Percentiles rank a stretch among this genome's conserved stretches.
phyloP scores from a whole-genome alignment of 1,284 basidiomycete genomes.

The Pyrrhoderma lamaoense region DNA sequence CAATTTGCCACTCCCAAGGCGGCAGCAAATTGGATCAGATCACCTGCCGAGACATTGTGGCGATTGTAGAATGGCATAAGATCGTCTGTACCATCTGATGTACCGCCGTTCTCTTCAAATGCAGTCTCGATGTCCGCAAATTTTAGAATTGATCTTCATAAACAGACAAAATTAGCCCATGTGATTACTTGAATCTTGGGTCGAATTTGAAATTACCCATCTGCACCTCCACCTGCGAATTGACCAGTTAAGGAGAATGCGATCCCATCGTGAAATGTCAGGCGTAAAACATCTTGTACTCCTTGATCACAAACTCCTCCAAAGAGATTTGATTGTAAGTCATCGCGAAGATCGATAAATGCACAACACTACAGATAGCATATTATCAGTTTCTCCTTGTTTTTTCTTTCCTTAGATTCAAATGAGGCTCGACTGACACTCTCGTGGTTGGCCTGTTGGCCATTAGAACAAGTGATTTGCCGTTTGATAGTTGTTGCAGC shows the following conservation, averaged over 20 bases:
- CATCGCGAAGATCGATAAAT: conserved; percentile 21
- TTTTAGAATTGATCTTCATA: conserved; percentile 14
- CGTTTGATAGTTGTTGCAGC: conserved; percentile 17
- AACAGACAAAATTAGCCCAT: conserved; percentile 14
- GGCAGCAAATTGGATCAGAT: conserved; percentile 28
- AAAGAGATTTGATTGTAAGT: conserved; percentile 20
- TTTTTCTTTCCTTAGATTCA: no score
- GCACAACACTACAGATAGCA: conserved; percentile 18
- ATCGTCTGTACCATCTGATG: conserved; percentile 25
- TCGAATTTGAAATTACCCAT: conserved; percentile 23
- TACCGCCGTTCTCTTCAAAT: conserved; percentile 25
- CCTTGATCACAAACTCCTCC: conserved; percentile 20
- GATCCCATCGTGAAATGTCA: conserved; percentile 25
- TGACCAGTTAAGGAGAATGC: conserved; percentile 19
- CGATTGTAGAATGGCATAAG: conserved; percentile 23
- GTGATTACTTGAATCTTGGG: conserved; percentile 24
- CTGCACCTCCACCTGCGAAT: conserved; percentile 16
- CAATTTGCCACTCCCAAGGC: conserved; percentile 27
- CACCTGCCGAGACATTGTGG: conserved; percentile 25
- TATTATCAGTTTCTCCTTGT: background rate
- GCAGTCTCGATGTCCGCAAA: conserved; percentile 16
- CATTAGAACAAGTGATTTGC: conserved; percentile 19
- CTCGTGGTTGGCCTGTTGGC: conserved; percentile 17
- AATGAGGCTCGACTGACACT: conserved; percentile 11
- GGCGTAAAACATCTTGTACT: conserved; percentile 21